Evolutionary conservation across 2,329 filamentous ascomycete genomes (phyloP), one percentile per base, ranked within the genome.

Genomic region (Sporothrix luriei): DNA sequence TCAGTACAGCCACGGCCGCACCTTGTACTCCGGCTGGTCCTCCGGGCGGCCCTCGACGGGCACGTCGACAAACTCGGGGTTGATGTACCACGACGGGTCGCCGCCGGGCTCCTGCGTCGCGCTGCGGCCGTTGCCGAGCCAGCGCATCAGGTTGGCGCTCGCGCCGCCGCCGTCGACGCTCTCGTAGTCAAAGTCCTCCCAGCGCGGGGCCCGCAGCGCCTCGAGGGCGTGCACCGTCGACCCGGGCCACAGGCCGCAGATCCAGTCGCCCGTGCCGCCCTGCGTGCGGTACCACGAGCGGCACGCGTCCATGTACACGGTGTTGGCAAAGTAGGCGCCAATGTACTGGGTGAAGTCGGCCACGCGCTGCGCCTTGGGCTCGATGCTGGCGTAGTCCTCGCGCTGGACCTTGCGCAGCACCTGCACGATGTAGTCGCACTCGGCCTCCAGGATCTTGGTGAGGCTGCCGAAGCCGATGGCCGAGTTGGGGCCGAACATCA

Each of bases 221-320:
- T 83, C 81, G 4, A 83, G 73, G 10, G 79, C 79, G 59, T 84
- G 82, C 66, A 82, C 76, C 16, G 79, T 80, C 38, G 79, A 81
- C 4, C 82, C 82, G 0, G 82, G 82, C 82, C 82, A 84, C 40
- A 83, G 74, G 1, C 79, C 82, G 24, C 78, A 78, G 65, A 83
- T 77, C 68, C 78, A 76, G 66, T 80, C 74, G 5, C 80, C 80
- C 11, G 73, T 75, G 29, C 79, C 81, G 24, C 78, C 78, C 11
- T 80, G 78, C 43, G 80, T 79, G 74, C 84, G 83, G 75, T 87
- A 87, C 85, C 84, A 87, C 68, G 82, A 84, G 71, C 80, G 81
- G 75, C 85, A 87, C 11, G 77, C 75, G 52, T 82, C 82, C 6
- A 78, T 76, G 74, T 84, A 85, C 2, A 85, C 83, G 29, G 72